A percentile compares a stretch with the other conserved stretches of the same genome.
Evolutionary conservation across 2,329 filamentous ascomycete genomes (phyloP).

Genomic region (Scytalidium lignicola): DNA sequence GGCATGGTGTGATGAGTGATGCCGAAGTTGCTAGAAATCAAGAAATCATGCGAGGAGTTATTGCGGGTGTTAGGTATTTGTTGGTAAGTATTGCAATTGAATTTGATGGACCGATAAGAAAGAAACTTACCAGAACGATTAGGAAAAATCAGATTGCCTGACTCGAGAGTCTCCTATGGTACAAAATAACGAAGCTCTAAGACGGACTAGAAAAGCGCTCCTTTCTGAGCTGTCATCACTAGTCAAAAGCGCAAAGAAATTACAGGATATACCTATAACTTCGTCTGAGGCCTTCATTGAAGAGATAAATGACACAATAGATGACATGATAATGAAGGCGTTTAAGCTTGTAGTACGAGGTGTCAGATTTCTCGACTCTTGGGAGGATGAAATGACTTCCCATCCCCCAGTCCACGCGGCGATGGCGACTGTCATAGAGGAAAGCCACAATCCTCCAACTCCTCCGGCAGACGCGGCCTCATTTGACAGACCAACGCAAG

Average conservation of each 20-base stretch:
- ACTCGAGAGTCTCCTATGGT: slow-evolving; percentile 75
- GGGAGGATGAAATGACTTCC: slow-evolving; percentile 58
- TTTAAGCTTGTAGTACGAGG: slow-evolving; percentile 92
- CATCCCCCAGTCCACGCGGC: slow-evolving; percentile 48
- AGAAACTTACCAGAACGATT: slow-evolving; percentile 12
- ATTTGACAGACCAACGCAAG: slow-evolving; percentile 37
- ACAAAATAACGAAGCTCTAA: slow-evolving; percentile 67
- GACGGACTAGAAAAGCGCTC: slow-evolving; percentile 78
- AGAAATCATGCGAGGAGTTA: slow-evolving; percentile 90
- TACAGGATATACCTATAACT: slow-evolving; percentile 65
- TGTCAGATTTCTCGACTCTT: slow-evolving; percentile 82
- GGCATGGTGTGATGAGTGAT: slow-evolving; percentile 71
- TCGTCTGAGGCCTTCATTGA: slow-evolving; percentile 38
- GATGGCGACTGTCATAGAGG: slow-evolving; percentile 56
- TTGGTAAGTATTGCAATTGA: slow-evolving; percentile 55
- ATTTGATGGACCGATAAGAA: not conserved
- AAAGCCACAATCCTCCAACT: slow-evolving; percentile 54
- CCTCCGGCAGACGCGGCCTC: slow-evolving; percentile 54
- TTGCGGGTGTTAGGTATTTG: slow-evolving; percentile 86
- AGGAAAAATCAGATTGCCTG: slow-evolving; percentile 86
- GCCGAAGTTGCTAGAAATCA: slow-evolving; percentile 79
- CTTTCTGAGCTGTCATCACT: slow-evolving; percentile 84
- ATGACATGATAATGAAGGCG: slow-evolving; percentile 89
- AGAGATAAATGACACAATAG: slow-evolving; percentile 70
- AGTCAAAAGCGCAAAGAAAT: slow-evolving; percentile 80